Base-by-base conservation (phyloP, 1,284 basidiomycete genomes). In the Apiotrichum domesticum region DNA sequence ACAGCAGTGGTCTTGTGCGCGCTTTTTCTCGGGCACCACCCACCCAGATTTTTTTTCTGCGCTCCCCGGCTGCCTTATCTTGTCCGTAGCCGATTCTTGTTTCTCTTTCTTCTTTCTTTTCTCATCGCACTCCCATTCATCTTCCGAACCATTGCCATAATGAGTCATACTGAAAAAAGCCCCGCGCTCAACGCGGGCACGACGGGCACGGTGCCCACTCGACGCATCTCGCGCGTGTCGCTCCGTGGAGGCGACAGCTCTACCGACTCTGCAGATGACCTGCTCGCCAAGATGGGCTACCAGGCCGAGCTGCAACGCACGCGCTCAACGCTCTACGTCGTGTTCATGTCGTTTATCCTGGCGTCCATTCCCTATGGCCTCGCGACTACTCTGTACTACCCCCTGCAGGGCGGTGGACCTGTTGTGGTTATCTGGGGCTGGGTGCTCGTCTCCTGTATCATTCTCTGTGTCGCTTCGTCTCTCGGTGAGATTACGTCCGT, bases 401-500 rank as follows among this genome's bases (percentile, higher is more conserved):
- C 69, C 6, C 55, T 71, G 4, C 59, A 56, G 51, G 68, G 68
- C 46, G 70, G 70, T 35, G 70, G 70, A 6, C 63, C 70, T 9
- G 56, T 66, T 34, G 66, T 70, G 39, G 70, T 66, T 39, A 57
- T 70, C 42, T 72, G 70, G 70, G 66, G 63, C n/a, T 79, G 77
- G 77, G 67, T 78, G 33, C 63, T 78, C 51, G 75, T 79, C 56
- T 73, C 70, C 8, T 46, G 70, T 49, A 77, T 79, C 63, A 74
- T 72, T 49, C 59, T 78, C 53, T 75, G 73, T 57, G 76, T 79
- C 56, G 75, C 76, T 14, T 65, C 74, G 3, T 77, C 74, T 21
- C 71, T 79, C 35, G 78, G 76, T 2, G 78, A 79, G 57, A 76
- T 79, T 45, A 76, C 76, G 42, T 75, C 72, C 4, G 70, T 71